Conservation (phyloP, 805 yeast species). For the Metschnikowia amazonensis region DNA sequence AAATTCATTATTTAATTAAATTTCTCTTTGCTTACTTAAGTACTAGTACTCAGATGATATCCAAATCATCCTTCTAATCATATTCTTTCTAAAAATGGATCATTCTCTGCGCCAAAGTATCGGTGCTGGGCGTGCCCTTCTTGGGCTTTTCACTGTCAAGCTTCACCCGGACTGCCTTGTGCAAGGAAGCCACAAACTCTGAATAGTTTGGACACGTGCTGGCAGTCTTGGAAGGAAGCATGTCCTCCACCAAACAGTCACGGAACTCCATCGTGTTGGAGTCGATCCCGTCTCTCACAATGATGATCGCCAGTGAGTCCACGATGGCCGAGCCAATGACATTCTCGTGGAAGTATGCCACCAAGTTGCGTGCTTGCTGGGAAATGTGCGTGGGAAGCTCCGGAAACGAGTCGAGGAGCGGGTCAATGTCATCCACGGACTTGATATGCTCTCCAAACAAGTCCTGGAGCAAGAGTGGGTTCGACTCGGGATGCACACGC, state of each 20-base stretch:
- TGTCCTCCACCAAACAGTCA: conserved; percentile 70
- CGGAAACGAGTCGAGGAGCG: conserved; percentile 60
- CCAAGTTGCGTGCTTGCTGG: conserved; percentile 58
- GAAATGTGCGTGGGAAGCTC: conserved; percentile 66
- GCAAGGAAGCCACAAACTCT: conserved; percentile 67
- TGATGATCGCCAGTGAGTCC: conserved; percentile 45
- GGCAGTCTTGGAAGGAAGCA: conserved; percentile 15
- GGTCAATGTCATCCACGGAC: conserved; percentile 43
- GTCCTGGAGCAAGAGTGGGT: conserved; percentile 65
- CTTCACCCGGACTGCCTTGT: conserved; percentile 55
- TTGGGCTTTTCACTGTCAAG: conserved; percentile 43
- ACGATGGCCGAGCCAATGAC: conserved; percentile 27
- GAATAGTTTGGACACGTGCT: conserved; percentile 48
- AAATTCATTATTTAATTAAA: too few species aligned
- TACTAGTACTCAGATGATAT: too few species aligned
- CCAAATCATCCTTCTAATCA: too few species aligned
- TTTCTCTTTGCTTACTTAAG: too few species aligned
- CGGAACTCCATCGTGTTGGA: conserved; percentile 50
- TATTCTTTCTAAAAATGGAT: conserved; percentile 36
- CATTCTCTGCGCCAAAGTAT: conserved; percentile 38
- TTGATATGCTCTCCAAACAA: conserved; percentile 59
- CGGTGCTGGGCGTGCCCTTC: conserved; percentile 13
- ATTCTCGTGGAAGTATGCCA: conserved; percentile 46
- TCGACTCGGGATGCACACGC: conserved; percentile 68
- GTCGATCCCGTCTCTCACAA: conserved; percentile 65